phyloP scores from a whole-genome alignment of 768 basidiomycete species.

The Kwoniella sp. region DNA sequence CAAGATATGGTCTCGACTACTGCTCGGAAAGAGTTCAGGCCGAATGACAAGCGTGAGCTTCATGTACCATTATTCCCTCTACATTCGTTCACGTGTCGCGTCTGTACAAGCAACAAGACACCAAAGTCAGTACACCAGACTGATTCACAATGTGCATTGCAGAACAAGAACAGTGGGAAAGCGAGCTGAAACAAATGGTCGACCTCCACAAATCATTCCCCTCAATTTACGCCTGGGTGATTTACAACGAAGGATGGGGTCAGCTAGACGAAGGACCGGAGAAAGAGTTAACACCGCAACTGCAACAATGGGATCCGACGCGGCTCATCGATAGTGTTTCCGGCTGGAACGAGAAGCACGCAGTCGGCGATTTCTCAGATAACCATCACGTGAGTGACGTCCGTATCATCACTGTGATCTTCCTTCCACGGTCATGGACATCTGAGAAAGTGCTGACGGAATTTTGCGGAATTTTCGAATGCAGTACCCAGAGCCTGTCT shows the following conservation, averaged over 20 bases:
- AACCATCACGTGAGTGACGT: slow-evolving; percentile 28
- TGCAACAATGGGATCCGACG: slow-evolving; percentile 28
- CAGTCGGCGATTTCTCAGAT: slow-evolving; percentile 32
- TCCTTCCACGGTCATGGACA: not conserved
- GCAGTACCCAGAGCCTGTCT: slow-evolving; percentile 34
- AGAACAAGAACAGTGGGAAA: slow-evolving; percentile 31
- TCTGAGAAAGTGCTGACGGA: too few species aligned
- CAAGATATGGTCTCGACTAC: slow-evolving; percentile 34
- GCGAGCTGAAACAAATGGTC: slow-evolving; percentile 26
- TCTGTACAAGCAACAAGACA: too few species aligned
- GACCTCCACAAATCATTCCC: slow-evolving; percentile 33
- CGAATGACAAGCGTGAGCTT: slow-evolving; percentile 20
- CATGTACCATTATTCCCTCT: too few species aligned
- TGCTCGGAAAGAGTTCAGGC: slow-evolving; percentile 10
- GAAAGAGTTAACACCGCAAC: slow-evolving; percentile 17
- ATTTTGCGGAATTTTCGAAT: too few species aligned
- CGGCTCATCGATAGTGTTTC: slow-evolving; percentile 22
- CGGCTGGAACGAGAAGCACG: slow-evolving; percentile 32
- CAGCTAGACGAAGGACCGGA: slow-evolving; percentile 27
- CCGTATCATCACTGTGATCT: too few species aligned
- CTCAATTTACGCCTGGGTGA: slow-evolving; percentile 32
- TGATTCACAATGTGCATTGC: not conserved
- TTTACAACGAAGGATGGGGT: slow-evolving; percentile 39
- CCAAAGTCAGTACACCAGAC: too few species aligned
- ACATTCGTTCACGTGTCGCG: too few species aligned